Conservation (phyloP, 2,329 filamentous ascomycete species). For the Aphanoascus verrucosus region DNA sequence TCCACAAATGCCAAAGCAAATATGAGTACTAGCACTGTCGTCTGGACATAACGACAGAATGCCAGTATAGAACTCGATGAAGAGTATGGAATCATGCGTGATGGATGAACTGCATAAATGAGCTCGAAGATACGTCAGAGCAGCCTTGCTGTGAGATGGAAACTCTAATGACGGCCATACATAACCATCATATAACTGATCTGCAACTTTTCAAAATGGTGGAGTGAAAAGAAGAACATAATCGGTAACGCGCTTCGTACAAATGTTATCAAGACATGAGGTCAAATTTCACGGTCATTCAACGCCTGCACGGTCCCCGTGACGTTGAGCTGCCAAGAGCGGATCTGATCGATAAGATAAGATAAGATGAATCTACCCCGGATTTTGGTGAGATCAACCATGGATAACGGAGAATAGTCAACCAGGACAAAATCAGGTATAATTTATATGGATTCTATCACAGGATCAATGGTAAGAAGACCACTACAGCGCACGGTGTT, state of each 20-base stretch:
- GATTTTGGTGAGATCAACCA: too few species aligned
- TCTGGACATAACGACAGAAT: background rate
- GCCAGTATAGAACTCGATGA: background rate
- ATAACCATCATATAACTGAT: too few species aligned
- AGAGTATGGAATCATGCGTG: background rate
- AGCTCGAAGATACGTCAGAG: background rate
- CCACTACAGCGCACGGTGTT: background rate
- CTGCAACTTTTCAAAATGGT: too few species aligned
- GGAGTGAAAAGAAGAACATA: too few species aligned
- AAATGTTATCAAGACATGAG: background rate
- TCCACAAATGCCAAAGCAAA: background rate
- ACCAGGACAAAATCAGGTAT: too few species aligned
- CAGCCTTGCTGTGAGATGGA: background rate
- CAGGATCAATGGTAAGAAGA: background rate
- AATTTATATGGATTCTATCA: too few species aligned
- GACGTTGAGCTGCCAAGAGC: background rate
- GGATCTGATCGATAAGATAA: background rate
- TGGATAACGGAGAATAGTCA: too few species aligned
- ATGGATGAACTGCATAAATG: background rate
- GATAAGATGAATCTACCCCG: background rate
- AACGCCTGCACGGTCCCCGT: background rate
- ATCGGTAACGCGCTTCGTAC: too few species aligned
- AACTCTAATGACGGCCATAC: too few species aligned
- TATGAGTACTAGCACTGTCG: background rate
- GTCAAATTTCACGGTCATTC: background rate